Conservation (phyloP, 2,329 filamentous ascomycete species). For the Nigrospora sphaerica region DNA sequence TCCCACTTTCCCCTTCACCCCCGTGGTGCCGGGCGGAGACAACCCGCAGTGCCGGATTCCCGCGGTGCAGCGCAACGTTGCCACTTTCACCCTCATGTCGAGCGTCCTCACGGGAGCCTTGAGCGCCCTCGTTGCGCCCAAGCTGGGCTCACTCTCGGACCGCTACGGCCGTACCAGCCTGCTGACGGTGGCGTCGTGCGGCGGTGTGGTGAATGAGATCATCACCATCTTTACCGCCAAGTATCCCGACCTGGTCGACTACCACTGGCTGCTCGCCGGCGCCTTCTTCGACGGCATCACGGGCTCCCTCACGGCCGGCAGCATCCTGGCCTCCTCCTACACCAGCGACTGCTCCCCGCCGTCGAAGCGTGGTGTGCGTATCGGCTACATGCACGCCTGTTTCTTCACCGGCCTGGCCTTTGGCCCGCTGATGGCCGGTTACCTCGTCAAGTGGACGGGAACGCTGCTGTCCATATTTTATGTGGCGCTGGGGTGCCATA, state of each 20-base stretch:
- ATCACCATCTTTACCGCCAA: conserved; percentile 73
- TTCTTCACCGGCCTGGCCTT: conserved; percentile 84
- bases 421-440: conserved; percentile 75
- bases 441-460: conserved; percentile 70
- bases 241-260: conserved; percentile 64
- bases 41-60: conserved; percentile 77
- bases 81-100: conserved; percentile 71
- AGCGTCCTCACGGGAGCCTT: conserved; percentile 69
- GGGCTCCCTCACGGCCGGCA: conserved; percentile 82
- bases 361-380: conserved; percentile 70
- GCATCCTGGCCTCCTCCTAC: conserved; percentile 74
- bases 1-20: conserved; percentile 52
- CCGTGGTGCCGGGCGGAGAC: conserved; percentile 59
- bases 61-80: conserved; percentile 69
- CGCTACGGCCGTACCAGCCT: conserved; percentile 73
- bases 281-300: conserved; percentile 73
- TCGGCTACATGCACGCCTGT: conserved; percentile 85
- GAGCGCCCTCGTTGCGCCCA: conserved; percentile 75
- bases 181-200: conserved; percentile 65
- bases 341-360: conserved; percentile 82
- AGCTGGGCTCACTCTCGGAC: conserved; percentile 79
- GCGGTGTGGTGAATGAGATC: conserved; percentile 67
- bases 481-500: conserved; percentile 64
- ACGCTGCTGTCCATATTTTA: conserved; percentile 80
- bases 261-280: conserved; percentile 73